Conservation (phyloP, 2,329 filamentous ascomycete species). For the Chaetomium olivaceum region DNA sequence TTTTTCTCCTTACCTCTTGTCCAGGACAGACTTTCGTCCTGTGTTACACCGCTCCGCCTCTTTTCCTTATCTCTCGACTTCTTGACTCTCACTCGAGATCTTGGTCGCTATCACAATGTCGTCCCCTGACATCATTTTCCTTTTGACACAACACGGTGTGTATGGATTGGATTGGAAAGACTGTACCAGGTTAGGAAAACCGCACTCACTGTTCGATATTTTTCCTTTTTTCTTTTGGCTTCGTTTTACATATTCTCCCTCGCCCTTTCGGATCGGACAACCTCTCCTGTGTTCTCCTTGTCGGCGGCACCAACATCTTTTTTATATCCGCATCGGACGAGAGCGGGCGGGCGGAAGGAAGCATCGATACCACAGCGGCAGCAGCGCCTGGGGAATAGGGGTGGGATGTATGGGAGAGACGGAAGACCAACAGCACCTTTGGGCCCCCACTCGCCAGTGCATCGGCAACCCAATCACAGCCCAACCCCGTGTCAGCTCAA, state of each 20-base stretch:
- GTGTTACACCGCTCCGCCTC: not conserved
- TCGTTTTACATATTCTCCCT: slow-evolving; percentile 7
- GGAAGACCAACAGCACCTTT: not conserved
- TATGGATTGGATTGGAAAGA: not conserved
- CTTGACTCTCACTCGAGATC: slow-evolving; percentile 1
- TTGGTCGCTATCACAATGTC: not conserved
- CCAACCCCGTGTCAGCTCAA: not conserved
- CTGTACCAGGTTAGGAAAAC: slow-evolving; percentile 4
- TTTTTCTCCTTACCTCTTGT: not conserved
- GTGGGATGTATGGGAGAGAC: not conserved
- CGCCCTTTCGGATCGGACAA: not conserved
- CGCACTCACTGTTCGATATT: slow-evolving; percentile 9
- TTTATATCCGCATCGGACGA: not conserved
- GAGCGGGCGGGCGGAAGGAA: slow-evolving; percentile 2
- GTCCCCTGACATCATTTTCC: not conserved
- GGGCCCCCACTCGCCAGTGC: not conserved
- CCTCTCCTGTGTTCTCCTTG: not conserved
- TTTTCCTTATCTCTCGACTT: not conserved
- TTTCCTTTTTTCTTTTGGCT: not conserved
- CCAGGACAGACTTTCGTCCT: not conserved
- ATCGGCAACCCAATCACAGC: too few species aligned
- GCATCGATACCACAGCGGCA: slow-evolving; percentile 14
- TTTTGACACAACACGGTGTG: not conserved
- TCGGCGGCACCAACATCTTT: not conserved
- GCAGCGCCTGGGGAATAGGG: slow-evolving; percentile 3